Conservation (phyloP, 2,329 filamentous ascomycete species). For the Fusarium bulbicola region DNA sequence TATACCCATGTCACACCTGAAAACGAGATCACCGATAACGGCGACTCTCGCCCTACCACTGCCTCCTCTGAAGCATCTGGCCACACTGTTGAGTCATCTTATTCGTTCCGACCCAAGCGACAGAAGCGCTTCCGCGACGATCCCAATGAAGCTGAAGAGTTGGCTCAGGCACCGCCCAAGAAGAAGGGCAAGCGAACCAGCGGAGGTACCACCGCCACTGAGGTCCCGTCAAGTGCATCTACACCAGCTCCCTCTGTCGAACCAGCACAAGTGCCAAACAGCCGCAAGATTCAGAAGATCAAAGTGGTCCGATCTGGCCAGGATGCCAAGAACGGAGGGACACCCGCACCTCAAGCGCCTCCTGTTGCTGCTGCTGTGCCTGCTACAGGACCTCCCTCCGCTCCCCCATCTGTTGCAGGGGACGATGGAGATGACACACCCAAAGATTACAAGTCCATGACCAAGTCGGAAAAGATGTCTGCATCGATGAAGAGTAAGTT, state of each 20-base stretch:
- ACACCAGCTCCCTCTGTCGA: constrained; percentile 34
- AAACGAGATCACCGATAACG: constrained; percentile 51
- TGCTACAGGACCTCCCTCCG: constrained; percentile 16
- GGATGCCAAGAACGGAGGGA: constrained; percentile 44
- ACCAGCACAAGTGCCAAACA: constrained; percentile 26
- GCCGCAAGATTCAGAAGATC: constrained; percentile 51
- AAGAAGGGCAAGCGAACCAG: constrained; percentile 49
- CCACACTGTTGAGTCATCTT: constrained; percentile 60
- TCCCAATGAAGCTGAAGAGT: constrained; percentile 53
- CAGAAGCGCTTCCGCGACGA: constrained; percentile 64
- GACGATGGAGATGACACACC: constrained; percentile 51
- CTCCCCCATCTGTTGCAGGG: constrained; percentile 13
- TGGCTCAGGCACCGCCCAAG: constrained; percentile 50
- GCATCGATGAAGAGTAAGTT: constrained; percentile 69
- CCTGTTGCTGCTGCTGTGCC: constrained; percentile 12
- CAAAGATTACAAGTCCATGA: constrained; percentile 69
- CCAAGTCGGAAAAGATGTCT: constrained; percentile 73
- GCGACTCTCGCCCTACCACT: constrained; percentile 61
- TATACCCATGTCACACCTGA: constrained; percentile 50
- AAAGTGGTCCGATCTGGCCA: constrained; percentile 47
- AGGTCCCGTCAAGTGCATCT: constrained; percentile 27
- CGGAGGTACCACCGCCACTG: constrained; percentile 14
- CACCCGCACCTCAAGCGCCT: constrained; percentile 1
- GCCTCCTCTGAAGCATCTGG: constrained; percentile 62
- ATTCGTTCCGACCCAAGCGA: constrained; percentile 64